Percentiles rank a stretch among this genome's conserved stretches.
phyloP scores from a whole-genome alignment of 345 rosid species.

The Rubroshorea leprosula region DNA sequence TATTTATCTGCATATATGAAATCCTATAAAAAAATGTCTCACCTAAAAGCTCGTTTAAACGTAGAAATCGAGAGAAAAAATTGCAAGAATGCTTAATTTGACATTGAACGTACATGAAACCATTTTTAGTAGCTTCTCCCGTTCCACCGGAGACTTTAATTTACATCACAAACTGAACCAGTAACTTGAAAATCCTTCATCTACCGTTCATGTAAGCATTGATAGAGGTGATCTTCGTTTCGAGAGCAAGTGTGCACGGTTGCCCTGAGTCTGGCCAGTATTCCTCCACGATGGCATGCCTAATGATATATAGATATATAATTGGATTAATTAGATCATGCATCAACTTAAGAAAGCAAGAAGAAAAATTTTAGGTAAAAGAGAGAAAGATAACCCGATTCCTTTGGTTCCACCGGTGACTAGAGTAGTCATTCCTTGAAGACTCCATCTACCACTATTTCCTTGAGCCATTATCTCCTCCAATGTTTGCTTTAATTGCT shows the following conservation, averaged over 20 bases:
- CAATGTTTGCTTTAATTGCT: too few relatives aligned
- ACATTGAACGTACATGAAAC: background rate
- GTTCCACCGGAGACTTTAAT: background rate
- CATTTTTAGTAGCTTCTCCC: background rate
- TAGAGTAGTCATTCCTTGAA: too few relatives aligned
- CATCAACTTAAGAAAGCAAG: too few relatives aligned
- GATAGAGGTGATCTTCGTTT: background rate
- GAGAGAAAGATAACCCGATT: too few relatives aligned
- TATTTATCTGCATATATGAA: constrained; percentile 35
- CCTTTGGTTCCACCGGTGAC: too few relatives aligned
- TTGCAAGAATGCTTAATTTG: constrained; percentile 40
- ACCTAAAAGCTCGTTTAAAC: too few relatives aligned
- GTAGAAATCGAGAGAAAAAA: too few relatives aligned
- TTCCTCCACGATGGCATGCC: constrained; percentile 12
- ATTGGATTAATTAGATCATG: too few relatives aligned
- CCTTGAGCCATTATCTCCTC: too few relatives aligned
- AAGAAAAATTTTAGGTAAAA: too few relatives aligned
- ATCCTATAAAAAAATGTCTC: background rate
- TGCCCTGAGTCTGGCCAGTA: background rate
- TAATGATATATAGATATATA: too few relatives aligned
- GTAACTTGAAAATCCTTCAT: constrained; percentile 7
- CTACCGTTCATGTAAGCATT: constrained; percentile 1
- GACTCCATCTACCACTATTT: too few relatives aligned
- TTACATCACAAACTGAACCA: background rate
- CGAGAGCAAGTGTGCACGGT: background rate